Evolutionary conservation across 208 protist species (phyloP).

Genomic region (Leishmania guyanensis): DNA sequence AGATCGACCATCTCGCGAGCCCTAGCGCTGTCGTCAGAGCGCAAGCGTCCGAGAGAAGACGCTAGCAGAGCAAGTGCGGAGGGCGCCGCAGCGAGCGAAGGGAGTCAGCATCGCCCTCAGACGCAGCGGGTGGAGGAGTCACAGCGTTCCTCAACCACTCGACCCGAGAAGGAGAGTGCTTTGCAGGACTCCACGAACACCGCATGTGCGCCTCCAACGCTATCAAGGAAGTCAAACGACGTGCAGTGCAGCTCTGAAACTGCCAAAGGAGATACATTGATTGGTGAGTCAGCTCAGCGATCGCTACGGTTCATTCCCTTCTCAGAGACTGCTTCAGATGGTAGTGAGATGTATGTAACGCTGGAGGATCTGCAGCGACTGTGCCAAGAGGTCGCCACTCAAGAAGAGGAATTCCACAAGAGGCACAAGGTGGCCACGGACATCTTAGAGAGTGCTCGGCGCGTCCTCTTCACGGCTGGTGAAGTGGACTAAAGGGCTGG

Average conservation of each 20-base stretch:
- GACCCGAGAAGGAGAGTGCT: not conserved
- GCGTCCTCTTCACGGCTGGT: constrained; percentile 41
- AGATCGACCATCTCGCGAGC: constrained; percentile 23
- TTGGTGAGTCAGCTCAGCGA: not conserved
- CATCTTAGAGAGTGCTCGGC: constrained; percentile 56
- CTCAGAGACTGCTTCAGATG: constrained; percentile 31
- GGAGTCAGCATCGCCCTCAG: not conserved
- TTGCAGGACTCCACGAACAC: constrained; percentile 14
- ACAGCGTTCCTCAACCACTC: not conserved
- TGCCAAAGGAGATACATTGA: not conserved
- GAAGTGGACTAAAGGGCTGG: constrained; percentile 10
- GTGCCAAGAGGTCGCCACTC: constrained; percentile 52
- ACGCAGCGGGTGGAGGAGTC: not conserved
- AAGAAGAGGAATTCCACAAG: constrained; percentile 49
- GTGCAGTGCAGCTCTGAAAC: not conserved
- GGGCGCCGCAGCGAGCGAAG: not conserved
- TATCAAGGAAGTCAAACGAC: not conserved
- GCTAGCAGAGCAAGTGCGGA: not conserved
- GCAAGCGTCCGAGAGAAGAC: constrained; percentile 32
- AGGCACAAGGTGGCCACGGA: constrained; percentile 49
- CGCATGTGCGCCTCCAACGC: not conserved
- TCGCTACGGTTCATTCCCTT: constrained; percentile 67
- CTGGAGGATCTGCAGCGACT: constrained; percentile 58
- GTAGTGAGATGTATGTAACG: constrained; percentile 49
- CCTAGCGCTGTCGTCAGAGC: constrained; percentile 23